Evolutionary conservation across 2,329 filamentous ascomycete species (phyloP), one percentile per base, ranked within the genome.

Genomic region (Monosporascus sp.): DNA sequence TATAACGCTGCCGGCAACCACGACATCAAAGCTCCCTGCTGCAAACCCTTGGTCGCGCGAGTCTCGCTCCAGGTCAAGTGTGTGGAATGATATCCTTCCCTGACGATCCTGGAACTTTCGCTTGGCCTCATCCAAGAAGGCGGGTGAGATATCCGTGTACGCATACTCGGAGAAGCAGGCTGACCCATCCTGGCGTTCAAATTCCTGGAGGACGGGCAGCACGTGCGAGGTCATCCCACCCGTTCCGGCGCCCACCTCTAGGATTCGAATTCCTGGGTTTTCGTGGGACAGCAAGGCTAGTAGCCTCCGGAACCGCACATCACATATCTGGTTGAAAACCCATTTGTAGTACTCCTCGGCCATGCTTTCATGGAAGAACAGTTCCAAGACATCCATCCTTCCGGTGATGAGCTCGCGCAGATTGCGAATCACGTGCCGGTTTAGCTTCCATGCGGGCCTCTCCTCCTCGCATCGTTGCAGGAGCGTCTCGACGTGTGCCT

Each of bases 61-160:
- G 19, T 47, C 41, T 3, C 16, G 20, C 14, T 68, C 52, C 0
- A 70, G 40, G 14, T 59, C 48, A 2, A 49, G 22, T 19, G 41
- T 61, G 51, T 66, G 67, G 51, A 59, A 64, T 20, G 20, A 22
- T 20, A 44, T 44, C 22, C 22, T 24, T 24, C 22, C 22, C 22
- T 24, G 22, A n/a, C 41, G 19, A 22, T 20, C 41, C 41, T 44
- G 41, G 3, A 44, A 20, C 41, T 44, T n/a, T 7, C 8, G 41
- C 41, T 20, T 51, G 0, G 67, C 68, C 1, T 53, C 48, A 11
- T 61, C 61, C 27, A 74, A 72, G 57, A 72, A 73, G 0, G 53
- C 61, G 0, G 61, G 53, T 0, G 68, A 71, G 11, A 72, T 68
- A 44, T 75, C 71, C 0, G 70, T 71, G 45, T 64, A 74, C 0